Conservation (phyloP, 139 green algal species). For the Volvox reticuliferus region DNA sequence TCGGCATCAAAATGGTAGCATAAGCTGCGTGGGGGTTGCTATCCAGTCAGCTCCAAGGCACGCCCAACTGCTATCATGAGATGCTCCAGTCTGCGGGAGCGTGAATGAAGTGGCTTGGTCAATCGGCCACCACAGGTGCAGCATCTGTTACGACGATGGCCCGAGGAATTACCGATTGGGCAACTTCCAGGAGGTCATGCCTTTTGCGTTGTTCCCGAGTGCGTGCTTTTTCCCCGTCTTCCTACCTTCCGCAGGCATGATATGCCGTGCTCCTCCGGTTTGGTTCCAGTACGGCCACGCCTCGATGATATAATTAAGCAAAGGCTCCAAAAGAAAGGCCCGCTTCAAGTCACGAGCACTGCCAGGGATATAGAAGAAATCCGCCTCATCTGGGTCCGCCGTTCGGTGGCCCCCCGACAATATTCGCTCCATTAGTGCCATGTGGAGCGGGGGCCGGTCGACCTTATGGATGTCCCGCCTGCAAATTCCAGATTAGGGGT, state of each 20-base stretch:
- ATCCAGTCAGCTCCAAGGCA: too few relatives aligned
- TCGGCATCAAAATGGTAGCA: too few relatives aligned
- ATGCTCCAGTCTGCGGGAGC: too few relatives aligned
- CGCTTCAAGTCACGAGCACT: slow-evolving; percentile 59
- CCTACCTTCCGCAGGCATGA: slow-evolving; percentile 63
- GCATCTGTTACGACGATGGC: too few relatives aligned
- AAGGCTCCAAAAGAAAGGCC: slow-evolving; percentile 54
- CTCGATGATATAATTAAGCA: slow-evolving; percentile 49
- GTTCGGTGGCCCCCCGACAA: slow-evolving; percentile 53
- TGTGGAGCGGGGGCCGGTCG: slow-evolving; percentile 58
- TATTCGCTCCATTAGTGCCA: slow-evolving; percentile 60
- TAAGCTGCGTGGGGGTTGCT: too few relatives aligned
- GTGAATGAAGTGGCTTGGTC: too few relatives aligned
- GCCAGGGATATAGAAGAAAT: slow-evolving; percentile 61
- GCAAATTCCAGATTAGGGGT: not conserved
- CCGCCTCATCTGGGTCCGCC: slow-evolving; percentile 47
- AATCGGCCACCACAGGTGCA: too few relatives aligned
- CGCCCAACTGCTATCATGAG: too few relatives aligned
- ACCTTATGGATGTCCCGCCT: slow-evolving; percentile 59
- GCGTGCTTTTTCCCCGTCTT: not conserved
- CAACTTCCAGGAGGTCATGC: too few relatives aligned
- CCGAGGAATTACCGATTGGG: too few relatives aligned
- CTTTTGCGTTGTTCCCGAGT: too few relatives aligned
- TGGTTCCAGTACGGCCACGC: slow-evolving; percentile 64
- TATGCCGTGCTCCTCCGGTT: slow-evolving; percentile 45